phyloP scores from a whole-genome alignment of 768 basidiomycete species.

The Mrakia blollopis region DNA sequence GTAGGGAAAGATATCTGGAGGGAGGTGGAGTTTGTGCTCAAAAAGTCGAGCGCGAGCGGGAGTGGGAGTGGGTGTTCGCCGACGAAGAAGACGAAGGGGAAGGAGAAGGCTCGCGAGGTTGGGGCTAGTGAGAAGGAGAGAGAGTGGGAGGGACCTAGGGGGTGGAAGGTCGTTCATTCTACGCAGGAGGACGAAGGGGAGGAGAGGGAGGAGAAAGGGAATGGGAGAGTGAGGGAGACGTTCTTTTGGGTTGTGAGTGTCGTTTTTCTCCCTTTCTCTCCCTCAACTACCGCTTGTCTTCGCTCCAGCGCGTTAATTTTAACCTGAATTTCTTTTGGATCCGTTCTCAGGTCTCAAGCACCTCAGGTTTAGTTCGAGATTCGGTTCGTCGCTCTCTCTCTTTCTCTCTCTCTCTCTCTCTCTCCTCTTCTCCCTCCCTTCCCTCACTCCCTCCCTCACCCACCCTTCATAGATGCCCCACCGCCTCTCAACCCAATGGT shows the following conservation, averaged over 20 bases:
- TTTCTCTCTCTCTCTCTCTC: not conserved
- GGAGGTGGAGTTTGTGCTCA: constrained; percentile 41
- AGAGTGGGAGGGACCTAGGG: not conserved
- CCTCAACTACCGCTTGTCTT: too few species aligned
- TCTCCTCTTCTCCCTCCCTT: not conserved
- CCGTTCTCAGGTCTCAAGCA: not conserved
- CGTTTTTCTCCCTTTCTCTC: not conserved
- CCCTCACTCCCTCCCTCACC: not conserved
- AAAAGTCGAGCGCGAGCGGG: not conserved
- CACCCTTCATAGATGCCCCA: constrained; percentile 1
- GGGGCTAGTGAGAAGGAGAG: not conserved
- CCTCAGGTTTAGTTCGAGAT: constrained; percentile 18
- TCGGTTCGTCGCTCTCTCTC: not conserved
- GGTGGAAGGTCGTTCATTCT: constrained; percentile 24
- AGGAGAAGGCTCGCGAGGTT: not conserved
- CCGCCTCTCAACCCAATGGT: constrained; percentile 12
- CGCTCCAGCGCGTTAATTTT: too few species aligned
- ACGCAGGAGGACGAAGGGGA: too few species aligned
- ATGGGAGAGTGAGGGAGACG: constrained; percentile 12
- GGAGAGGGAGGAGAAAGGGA: too few species aligned
- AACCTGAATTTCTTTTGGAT: not conserved
- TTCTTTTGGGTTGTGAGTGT: constrained; percentile 26
- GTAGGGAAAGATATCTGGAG: constrained; percentile 68
- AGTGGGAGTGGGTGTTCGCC: not conserved
- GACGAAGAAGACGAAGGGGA: not conserved